Evolutionary conservation across 345 rosid species (phyloP).

Genomic region (Rhizophora mangle): DNA sequence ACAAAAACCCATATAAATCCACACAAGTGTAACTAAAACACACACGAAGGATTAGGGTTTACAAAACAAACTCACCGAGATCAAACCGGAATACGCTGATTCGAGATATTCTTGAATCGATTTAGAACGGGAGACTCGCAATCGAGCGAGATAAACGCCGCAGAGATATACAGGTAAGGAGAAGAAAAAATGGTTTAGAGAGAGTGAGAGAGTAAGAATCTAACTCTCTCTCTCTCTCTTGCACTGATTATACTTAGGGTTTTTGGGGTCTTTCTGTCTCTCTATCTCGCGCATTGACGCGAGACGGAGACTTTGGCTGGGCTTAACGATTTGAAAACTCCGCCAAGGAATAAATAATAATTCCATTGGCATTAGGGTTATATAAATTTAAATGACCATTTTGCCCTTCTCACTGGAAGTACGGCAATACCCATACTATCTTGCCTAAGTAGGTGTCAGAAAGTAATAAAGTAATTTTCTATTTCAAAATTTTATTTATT

Average conservation of each 20-base stretch:
- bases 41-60: background rate
- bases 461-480: no score
- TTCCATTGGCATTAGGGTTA: no score
- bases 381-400: no score
- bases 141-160: background rate
- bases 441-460: no score
- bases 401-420: no score
- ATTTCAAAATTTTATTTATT: no score
- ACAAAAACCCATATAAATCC: background rate
- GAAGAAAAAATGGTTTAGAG: slow-evolving; percentile 1
- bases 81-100: background rate
- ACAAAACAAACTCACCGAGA: background rate
- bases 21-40: background rate
- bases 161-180: no score
- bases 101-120: no score
- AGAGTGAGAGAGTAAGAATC: background rate
- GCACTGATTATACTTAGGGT: background rate
- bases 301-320: background rate
- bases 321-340: slow-evolving; percentile 1
- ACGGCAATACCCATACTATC: no score
- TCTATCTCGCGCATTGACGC: background rate
- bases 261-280: background rate
- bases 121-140: background rate
- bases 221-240: no score
- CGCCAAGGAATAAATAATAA: background rate